phyloP scores from a whole-genome alignment of 139 green algal species.

The Edaphochlamys debaryana region DNA sequence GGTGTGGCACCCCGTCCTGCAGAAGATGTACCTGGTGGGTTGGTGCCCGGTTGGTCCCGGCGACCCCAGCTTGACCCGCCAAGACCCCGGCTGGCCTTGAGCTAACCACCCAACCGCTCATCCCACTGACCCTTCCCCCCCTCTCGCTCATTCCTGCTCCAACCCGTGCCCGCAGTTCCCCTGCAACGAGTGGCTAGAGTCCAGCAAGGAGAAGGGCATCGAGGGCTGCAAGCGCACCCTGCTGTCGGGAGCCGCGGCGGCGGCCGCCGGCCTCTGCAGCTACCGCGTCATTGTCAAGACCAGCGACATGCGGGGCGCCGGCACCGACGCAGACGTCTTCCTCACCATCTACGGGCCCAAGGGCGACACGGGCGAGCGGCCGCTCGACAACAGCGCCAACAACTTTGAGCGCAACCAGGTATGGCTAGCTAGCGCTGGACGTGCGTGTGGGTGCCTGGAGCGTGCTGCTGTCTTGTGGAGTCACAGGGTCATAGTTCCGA shows the following conservation, averaged over 20 bases:
- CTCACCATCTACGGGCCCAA: constrained; percentile 65
- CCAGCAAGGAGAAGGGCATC: constrained; percentile 39
- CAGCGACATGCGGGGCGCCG: constrained; percentile 60
- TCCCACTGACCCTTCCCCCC: too few relatives aligned
- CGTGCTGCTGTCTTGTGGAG: background rate
- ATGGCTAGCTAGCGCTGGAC: too few relatives aligned
- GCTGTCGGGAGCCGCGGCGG: constrained; percentile 34
- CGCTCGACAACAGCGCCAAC: constrained; percentile 46
- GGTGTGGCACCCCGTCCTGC: constrained; percentile 49
- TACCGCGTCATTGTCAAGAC: constrained; percentile 54
- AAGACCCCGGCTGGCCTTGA: too few relatives aligned
- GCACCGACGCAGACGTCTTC: constrained; percentile 75
- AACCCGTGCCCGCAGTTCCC: too few relatives aligned
- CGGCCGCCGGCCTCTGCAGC: constrained; percentile 20
- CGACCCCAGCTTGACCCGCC: too few relatives aligned
- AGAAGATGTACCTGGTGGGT: constrained; percentile 52
- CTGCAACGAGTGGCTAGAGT: constrained; percentile 65
- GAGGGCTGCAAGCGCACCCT: constrained; percentile 56
- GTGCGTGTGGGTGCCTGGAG: too few relatives aligned
- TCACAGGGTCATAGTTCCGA: background rate
- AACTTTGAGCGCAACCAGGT: constrained; percentile 46
- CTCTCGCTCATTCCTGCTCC: too few relatives aligned
- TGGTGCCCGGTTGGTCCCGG: too few relatives aligned
- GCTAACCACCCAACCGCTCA: too few relatives aligned
- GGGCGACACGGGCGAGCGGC: constrained; percentile 56